Evolutionary conservation across 345 rosid species (phyloP).

Genomic region (Bruguiera sexangula): DNA sequence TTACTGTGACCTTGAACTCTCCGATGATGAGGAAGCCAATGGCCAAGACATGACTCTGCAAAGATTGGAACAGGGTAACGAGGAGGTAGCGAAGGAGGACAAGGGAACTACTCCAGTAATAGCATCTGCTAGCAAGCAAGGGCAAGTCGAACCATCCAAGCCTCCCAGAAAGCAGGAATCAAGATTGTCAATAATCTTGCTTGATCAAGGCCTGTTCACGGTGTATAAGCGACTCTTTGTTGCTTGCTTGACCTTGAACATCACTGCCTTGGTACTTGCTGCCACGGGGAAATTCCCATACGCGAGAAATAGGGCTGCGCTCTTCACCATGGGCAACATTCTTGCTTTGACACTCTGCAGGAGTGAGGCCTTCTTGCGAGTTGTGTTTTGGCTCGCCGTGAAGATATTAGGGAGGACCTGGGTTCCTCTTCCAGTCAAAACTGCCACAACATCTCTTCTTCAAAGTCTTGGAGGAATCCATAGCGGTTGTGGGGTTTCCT

Average conservation of each 20-base stretch:
- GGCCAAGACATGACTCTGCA: constrained; percentile 2
- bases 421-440: constrained; percentile 54
- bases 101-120: constrained; percentile 4
- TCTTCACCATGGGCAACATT: constrained; percentile 67
- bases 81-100: constrained; percentile 13
- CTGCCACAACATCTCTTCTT: constrained; percentile 60
- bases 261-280: constrained; percentile 51
- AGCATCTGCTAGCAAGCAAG: constrained; percentile 31
- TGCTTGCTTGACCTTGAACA: constrained; percentile 43
- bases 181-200: constrained; percentile 60
- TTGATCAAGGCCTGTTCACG: constrained; percentile 77
- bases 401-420: constrained; percentile 51
- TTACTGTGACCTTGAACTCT: constrained; percentile 61
- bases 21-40: constrained; percentile 3
- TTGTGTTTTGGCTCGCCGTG: constrained; percentile 60
- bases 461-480: constrained; percentile 80
- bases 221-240: constrained; percentile 73
- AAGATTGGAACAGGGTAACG: constrained; percentile 41
- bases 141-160: constrained; percentile 29
- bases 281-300: constrained; percentile 56
- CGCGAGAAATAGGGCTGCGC: constrained; percentile 60
- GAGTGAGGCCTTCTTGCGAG: constrained; percentile 66
- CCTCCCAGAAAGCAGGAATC: constrained; percentile 46
- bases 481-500: constrained; percentile 73
- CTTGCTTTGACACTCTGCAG: constrained; percentile 65